A percentile compares a stretch with the other conserved stretches of the same genome.
These are phyloP conservation scores for Paramecium tetraurelia DNA, from an alignment of 73 alveolate species.

Conservation along the genomic window DNA sequence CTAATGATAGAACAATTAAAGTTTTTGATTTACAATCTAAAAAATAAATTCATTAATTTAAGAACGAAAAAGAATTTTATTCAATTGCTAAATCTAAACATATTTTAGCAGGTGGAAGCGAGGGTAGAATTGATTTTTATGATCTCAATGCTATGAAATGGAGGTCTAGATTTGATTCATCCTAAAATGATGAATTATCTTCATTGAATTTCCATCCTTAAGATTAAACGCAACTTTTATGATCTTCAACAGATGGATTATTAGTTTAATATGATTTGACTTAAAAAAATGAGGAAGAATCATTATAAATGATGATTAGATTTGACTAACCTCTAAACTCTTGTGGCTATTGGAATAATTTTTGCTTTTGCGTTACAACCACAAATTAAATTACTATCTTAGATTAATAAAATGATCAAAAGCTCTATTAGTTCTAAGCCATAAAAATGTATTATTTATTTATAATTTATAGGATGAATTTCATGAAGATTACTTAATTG, in stretches of 20 bases:
- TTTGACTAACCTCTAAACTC: conserved; percentile 50
- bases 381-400: background rate
- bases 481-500: conserved; percentile 8
- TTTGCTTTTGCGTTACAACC: conserved; percentile 18
- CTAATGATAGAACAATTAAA: conserved; percentile 36
- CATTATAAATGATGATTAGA: conserved; percentile 55
- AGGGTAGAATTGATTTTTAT: conserved; percentile 52
- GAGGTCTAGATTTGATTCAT: conserved; percentile 49
- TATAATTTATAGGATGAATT: background rate
- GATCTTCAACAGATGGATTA: conserved; percentile 52
- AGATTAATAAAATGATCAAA: background rate
- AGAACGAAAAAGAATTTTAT: conserved; percentile 29
- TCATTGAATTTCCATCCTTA: conserved; percentile 26
- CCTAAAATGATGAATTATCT: conserved; percentile 55
- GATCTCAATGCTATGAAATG: conserved; percentile 59
- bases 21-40: background rate
- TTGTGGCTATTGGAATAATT: conserved; percentile 49
- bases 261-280: conserved; percentile 49
- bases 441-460: background rate
- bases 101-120: conserved; percentile 57
- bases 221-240: background rate
- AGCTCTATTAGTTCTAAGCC: background rate
- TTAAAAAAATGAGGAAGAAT: conserved; percentile 48
- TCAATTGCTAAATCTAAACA: conserved; percentile 61
- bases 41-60: conserved; percentile 14